phyloP scores from a whole-genome alignment of 2,329 filamentous ascomycete genomes.

The Colletotrichum falcatum region DNA sequence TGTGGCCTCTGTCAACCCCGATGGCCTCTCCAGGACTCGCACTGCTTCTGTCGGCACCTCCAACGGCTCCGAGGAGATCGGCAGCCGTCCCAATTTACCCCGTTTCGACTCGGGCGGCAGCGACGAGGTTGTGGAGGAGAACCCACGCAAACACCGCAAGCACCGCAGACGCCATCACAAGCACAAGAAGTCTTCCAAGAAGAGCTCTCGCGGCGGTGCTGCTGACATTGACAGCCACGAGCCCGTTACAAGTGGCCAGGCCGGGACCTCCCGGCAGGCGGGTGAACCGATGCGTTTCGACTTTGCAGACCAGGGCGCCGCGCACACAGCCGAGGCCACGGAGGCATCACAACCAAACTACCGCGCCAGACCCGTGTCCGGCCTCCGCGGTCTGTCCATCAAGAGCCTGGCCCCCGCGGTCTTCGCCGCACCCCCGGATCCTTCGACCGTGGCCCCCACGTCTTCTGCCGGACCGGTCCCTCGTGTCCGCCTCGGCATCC shows the following conservation, averaged over 20 bases:
- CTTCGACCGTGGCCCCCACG: conserved; percentile 16
- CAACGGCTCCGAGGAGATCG: conserved; percentile 53
- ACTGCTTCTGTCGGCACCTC: conserved; percentile 59
- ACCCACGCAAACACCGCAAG: conserved; percentile 49
- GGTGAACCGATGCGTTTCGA: conserved; percentile 68
- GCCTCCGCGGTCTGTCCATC: conserved; percentile 70
- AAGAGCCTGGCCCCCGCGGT: conserved; percentile 79
- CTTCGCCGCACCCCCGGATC: conserved; percentile 60
- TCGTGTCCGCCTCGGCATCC: conserved; percentile 72
- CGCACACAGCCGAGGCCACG: conserved; percentile 47
- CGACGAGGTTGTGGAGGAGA: conserved; percentile 61
- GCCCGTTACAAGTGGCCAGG: conserved; percentile 49
- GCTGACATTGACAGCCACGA: conserved; percentile 45
- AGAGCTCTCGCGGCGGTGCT: conserved; percentile 55
- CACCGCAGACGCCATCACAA: conserved; percentile 54
- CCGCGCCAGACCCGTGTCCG: conserved; percentile 61
- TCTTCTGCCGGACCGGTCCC: conserved; percentile 61
- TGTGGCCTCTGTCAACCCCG: conserved; percentile 73
- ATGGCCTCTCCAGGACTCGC: conserved; percentile 48
- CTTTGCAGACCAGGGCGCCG: conserved; percentile 59
- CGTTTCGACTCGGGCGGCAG: conserved; percentile 53
- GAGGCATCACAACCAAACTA: conserved; percentile 43
- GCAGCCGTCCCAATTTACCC: conserved; percentile 51
- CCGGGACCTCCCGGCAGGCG: conserved; percentile 44
- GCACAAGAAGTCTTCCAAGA: conserved; percentile 58